Percentiles rank a stretch among this genome's conserved stretches.
Conservation (phyloP, 805 yeast genomes). For the Candida methanosorbosa region DNA sequence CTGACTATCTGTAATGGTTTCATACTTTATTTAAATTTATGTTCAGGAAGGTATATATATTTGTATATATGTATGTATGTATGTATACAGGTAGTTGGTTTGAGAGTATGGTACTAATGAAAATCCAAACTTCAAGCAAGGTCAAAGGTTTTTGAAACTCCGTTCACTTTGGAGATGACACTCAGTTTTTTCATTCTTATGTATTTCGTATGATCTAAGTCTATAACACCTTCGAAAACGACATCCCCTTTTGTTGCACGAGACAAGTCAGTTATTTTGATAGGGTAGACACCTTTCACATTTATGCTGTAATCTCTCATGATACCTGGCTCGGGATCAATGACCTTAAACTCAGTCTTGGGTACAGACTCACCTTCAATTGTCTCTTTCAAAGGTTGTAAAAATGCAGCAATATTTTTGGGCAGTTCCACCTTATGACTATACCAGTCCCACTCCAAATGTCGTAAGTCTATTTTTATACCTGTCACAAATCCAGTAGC, state of each 20-base stretch:
- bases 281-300: conserved; percentile 21
- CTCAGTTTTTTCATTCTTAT: conserved; percentile 6
- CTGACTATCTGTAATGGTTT: too few species aligned
- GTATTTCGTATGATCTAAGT: conserved; percentile 27
- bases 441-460: background rate
- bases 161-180: too few species aligned
- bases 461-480: conserved; percentile 15
- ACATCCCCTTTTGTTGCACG: conserved; percentile 21
- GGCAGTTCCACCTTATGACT: conserved; percentile 10
- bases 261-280: conserved; percentile 10
- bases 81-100: too few species aligned
- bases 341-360: conserved; percentile 10
- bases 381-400: conserved; percentile 21
- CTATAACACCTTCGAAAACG: conserved; percentile 23
- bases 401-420: conserved; percentile 18
- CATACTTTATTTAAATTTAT: background rate
- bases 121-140: too few species aligned
- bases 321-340: conserved; percentile 14
- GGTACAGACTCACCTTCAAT: conserved; percentile 6
- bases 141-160: too few species aligned
- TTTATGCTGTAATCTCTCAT: conserved; percentile 22
- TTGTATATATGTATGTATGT: background rate
- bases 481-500: conserved; percentile 22
- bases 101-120: too few species aligned
- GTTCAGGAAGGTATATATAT: too few species aligned